A percentile compares a stretch with the other conserved stretches of the same genome.
Evolutionary conservation across 805 yeast species (phyloP).

Genomic region (Wickerhamiella azyma): DNA sequence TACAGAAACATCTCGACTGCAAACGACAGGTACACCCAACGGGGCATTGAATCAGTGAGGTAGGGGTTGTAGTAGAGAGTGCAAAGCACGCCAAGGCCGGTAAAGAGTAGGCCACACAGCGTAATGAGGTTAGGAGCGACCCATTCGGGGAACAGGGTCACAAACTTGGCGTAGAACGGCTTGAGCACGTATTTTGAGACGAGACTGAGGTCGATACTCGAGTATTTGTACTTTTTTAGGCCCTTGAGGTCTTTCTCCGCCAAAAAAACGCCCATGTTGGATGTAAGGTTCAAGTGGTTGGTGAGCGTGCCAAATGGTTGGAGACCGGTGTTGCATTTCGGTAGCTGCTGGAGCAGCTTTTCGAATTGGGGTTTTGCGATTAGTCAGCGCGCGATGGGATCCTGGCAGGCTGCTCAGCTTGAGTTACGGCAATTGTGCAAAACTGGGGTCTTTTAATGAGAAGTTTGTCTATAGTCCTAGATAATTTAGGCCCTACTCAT

Average conservation of each 20-base stretch:
- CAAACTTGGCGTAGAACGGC: conserved; percentile 70
- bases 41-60: conserved; percentile 45
- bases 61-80: conserved; percentile 65
- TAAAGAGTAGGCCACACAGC: conserved; percentile 59
- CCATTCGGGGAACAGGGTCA: conserved; percentile 60
- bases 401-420: no score
- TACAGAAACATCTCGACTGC: conserved; percentile 78
- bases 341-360: no score
- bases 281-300: neutral
- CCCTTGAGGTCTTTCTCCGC: conserved; percentile 21
- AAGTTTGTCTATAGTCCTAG: no score
- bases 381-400: no score
- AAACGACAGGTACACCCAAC: conserved; percentile 63
- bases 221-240: conserved; percentile 22
- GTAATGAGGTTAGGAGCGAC: conserved; percentile 85
- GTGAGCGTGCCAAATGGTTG: no score
- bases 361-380: no score
- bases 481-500: no score
- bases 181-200: conserved; percentile 62
- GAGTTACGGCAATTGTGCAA: no score
- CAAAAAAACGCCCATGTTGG: conserved; percentile 19
- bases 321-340: no score
- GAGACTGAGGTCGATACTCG: conserved; percentile 66
- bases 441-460: no score
- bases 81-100: conserved; percentile 46